These are phyloP conservation scores for Cercospora sesami DNA, from an alignment of 2,329 filamentous ascomycete genomes.

Conservation along the genomic window DNA sequence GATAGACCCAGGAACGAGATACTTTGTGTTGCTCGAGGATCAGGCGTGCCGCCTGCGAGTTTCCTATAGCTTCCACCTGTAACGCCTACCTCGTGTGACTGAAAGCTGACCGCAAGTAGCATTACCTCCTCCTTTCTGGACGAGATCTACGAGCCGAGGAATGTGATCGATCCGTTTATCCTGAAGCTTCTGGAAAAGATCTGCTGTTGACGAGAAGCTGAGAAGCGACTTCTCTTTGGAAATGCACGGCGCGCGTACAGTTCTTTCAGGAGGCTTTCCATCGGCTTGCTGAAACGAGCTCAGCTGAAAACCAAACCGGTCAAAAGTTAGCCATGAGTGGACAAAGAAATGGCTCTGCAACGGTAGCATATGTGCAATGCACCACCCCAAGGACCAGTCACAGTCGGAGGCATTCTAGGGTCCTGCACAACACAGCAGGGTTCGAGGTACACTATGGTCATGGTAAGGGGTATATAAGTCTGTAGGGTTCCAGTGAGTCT, in stretches of 20 bases:
- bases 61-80: not conserved
- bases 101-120: not conserved
- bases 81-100: not conserved
- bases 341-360: constrained; percentile 1
- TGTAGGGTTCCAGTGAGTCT: not conserved
- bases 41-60: not conserved
- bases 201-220: not conserved
- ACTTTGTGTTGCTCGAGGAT: not conserved
- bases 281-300: not conserved
- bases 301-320: not conserved
- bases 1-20: not conserved
- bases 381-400: not conserved
- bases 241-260: not conserved
- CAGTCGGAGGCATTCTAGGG: not conserved
- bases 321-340: not conserved
- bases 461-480: not conserved
- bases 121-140: not conserved
- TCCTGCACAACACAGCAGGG: not conserved
- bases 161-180: not conserved
- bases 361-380: not conserved
- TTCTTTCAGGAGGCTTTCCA: not conserved
- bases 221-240: not conserved
- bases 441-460: not conserved
- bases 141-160: not conserved
- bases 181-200: not conserved